These are phyloP conservation scores for Aspergillus sp. DNA, from an alignment of 2,329 filamentous ascomycete genomes.

Conservation along the genomic window DNA sequence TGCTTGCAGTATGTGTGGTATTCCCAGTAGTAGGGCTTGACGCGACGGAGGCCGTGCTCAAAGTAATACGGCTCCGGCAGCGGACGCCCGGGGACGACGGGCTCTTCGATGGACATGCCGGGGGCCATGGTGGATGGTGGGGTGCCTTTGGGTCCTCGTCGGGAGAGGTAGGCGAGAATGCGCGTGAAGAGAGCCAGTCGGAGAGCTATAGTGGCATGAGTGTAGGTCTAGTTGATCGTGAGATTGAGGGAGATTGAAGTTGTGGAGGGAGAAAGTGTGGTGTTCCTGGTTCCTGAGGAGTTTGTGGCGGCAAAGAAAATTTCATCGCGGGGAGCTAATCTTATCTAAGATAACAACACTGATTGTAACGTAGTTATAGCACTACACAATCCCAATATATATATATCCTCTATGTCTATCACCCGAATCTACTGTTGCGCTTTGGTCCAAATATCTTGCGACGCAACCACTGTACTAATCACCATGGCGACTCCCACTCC, in stretches of 20 bases:
- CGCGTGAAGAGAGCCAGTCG: not conserved
- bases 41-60: constrained; percentile 77
- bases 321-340: not conserved
- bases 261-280: not conserved
- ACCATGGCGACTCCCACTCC: constrained; percentile 59
- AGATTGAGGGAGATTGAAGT: not conserved
- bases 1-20: constrained; percentile 96
- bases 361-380: no score
- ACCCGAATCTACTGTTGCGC: not conserved
- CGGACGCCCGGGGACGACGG: constrained; percentile 31
- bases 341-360: not conserved
- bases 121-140: not conserved
- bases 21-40: constrained; percentile 85
- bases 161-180: not conserved
- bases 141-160: not conserved
- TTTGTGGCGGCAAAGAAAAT: not conserved
- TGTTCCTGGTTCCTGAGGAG: no score
- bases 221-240: no score
- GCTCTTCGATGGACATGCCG: constrained; percentile 6
- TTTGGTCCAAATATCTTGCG: not conserved
- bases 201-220: no score
- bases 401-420: not conserved
- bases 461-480: constrained; percentile 56
- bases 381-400: no score
- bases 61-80: constrained; percentile 75